These are phyloP conservation scores for Carex arenaria DNA, from an alignment of 202 grass and related monocot genomes.

Conservation along the genomic window DNA sequence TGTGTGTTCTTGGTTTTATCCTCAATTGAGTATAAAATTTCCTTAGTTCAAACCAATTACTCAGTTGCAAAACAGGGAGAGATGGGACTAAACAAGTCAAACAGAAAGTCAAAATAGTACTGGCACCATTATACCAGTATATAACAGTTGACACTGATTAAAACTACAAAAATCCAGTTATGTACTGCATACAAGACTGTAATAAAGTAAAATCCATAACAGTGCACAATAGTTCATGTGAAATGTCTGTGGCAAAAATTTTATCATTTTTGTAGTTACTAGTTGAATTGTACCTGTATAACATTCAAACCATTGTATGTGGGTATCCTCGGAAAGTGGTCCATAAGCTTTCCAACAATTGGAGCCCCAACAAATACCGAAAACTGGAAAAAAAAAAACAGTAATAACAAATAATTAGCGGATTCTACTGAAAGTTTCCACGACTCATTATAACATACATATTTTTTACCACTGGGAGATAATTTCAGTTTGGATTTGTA, in stretches of 20 bases:
- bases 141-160: background rate
- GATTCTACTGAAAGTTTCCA: background rate
- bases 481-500: background rate
- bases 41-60: background rate
- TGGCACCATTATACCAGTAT: background rate
- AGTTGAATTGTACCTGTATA: slow-evolving; percentile 56
- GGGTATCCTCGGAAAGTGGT: slow-evolving; percentile 80
- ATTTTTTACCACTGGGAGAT: background rate
- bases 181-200: background rate
- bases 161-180: background rate
- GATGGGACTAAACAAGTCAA: background rate
- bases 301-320: slow-evolving; percentile 79
- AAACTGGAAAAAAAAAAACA: slow-evolving; percentile 41
- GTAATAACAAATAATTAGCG: slow-evolving; percentile 20
- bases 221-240: background rate
- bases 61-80: no score
- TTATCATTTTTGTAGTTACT: background rate
- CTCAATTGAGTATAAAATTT: background rate
- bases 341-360: slow-evolving; percentile 88
- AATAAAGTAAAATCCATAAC: background rate
- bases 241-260: background rate
- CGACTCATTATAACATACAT: background rate
- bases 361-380: slow-evolving; percentile 83
- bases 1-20: background rate
- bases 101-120: background rate